phyloP scores from a whole-genome alignment of 345 rosid genomes.

The Carallia pectinifolia region DNA sequence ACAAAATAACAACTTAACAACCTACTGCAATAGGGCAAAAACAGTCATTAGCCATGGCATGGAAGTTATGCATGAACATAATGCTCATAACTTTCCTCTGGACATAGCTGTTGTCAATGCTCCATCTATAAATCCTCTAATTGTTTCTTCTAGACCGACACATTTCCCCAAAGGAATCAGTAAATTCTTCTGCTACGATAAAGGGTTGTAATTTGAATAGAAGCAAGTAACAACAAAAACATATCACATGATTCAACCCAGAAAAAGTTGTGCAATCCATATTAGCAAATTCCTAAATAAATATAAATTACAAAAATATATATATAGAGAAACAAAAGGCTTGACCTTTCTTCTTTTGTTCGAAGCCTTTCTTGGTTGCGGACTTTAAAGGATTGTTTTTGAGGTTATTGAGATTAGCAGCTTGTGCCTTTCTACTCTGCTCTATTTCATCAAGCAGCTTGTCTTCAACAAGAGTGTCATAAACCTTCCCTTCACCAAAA shows the following conservation, averaged over 20 bases:
- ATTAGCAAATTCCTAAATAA: too few species aligned
- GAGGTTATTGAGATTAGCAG: slow-evolving; percentile 60
- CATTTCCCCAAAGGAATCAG: background rate
- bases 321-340: background rate
- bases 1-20: too few species aligned
- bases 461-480: slow-evolving; percentile 70
- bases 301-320: background rate
- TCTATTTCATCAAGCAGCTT: slow-evolving; percentile 71
- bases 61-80: background rate
- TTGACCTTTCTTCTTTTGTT: slow-evolving; percentile 35
- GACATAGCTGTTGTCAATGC: background rate
- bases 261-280: too few species aligned
- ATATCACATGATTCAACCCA: background rate
- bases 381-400: slow-evolving; percentile 47
- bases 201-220: slow-evolving; percentile 11
- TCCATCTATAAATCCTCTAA: slow-evolving; percentile 12
- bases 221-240: background rate
- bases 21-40: too few species aligned
- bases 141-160: background rate
- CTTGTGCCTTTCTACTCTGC: slow-evolving; percentile 67
- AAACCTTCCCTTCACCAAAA: slow-evolving; percentile 71
- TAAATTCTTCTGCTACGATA: slow-evolving; percentile 9
- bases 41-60: too few species aligned
- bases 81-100: background rate
- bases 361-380: slow-evolving; percentile 24